These are phyloP conservation scores for Pyrenophora teres DNA, from an alignment of 2,329 filamentous ascomycete genomes.

Conservation along the genomic window DNA sequence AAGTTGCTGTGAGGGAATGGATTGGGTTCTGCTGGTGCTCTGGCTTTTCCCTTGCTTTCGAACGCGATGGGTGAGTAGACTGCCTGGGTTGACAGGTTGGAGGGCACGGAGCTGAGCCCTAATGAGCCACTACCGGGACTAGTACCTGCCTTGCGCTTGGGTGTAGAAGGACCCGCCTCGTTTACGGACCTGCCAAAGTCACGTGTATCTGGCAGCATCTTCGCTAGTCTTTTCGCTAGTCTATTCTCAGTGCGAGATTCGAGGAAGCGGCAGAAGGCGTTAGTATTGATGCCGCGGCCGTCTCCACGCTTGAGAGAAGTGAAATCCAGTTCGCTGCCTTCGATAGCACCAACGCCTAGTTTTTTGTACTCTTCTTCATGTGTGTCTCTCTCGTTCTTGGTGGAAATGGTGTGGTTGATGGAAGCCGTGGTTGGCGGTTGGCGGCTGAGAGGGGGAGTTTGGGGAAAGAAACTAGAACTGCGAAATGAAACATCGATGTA, in stretches of 20 bases:
- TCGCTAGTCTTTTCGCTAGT: no score
- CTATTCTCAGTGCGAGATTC: background rate
- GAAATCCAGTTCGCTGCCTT: background rate
- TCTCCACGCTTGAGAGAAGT: background rate
- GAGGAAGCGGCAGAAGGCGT: slow-evolving; percentile 1
- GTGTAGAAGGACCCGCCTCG: background rate
- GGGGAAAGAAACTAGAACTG: background rate
- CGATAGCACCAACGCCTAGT: background rate
- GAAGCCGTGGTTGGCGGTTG: background rate
- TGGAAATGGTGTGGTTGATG: background rate
- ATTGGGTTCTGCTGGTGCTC: background rate
- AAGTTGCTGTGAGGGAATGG: background rate
- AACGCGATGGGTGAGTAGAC: background rate
- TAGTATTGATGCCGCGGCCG: slow-evolving; percentile 6
- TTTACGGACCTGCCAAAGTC: background rate
- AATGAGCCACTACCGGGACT: no score
- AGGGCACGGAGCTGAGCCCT: background rate
- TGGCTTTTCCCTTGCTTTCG: background rate
- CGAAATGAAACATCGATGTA: background rate
- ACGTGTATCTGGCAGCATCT: background rate
- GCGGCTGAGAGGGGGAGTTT: background rate
- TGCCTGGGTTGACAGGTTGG: no score
- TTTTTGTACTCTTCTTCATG: background rate
- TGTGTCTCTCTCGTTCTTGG: background rate
- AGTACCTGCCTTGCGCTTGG: background rate